Percentiles rank a stretch among this genome's conserved stretches.
Conservation (phyloP, 805 yeast genomes). For the Candida railenensis region DNA sequence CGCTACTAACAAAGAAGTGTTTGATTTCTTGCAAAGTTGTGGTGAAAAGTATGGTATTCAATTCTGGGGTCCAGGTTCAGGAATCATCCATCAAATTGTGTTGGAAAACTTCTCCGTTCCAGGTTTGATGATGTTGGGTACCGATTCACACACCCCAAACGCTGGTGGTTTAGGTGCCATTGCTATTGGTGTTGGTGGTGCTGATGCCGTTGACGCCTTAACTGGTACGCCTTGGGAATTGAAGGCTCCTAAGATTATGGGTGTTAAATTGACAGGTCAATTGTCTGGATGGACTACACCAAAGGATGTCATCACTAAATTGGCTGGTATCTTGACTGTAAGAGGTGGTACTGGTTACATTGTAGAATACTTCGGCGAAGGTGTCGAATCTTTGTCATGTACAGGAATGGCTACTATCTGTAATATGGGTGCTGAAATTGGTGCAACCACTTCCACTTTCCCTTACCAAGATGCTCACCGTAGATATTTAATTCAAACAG, state of each 20-base stretch:
- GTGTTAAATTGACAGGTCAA: conserved; percentile 88
- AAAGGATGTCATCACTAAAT: conserved; percentile 89
- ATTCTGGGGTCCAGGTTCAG: conserved; percentile 99
- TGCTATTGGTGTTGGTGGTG: conserved; percentile 99
- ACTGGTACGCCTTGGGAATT: conserved; percentile 99
- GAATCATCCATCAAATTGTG: conserved; percentile 97
- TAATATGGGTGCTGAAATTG: conserved; percentile 99
- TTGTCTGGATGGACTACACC: conserved; percentile 96
- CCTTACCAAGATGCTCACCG: conserved; percentile 84
- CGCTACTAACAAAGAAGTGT: conserved; percentile 88
- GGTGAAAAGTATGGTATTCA: conserved; percentile 95
- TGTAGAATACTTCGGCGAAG: conserved; percentile 95
- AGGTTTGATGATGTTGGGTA: conserved; percentile 95
- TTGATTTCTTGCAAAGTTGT: conserved; percentile 89
- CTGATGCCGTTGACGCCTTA: conserved; percentile 97
- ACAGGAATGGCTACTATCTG: conserved; percentile 99
- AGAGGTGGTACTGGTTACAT: conserved; percentile 98
- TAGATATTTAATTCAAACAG: conserved; percentile 80
- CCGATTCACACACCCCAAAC: conserved; percentile 98
- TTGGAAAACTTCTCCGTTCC: conserved; percentile 96
- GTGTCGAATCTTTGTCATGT: conserved; percentile 84
- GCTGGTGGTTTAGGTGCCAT: conserved; percentile 99
- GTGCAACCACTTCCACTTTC: conserved; percentile 97
- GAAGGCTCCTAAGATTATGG: conserved; percentile 93
- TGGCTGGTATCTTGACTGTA: conserved; percentile 92